phyloP scores from a whole-genome alignment of 2,329 filamentous ascomycete genomes.

The Gnomoniopsis sp. region DNA sequence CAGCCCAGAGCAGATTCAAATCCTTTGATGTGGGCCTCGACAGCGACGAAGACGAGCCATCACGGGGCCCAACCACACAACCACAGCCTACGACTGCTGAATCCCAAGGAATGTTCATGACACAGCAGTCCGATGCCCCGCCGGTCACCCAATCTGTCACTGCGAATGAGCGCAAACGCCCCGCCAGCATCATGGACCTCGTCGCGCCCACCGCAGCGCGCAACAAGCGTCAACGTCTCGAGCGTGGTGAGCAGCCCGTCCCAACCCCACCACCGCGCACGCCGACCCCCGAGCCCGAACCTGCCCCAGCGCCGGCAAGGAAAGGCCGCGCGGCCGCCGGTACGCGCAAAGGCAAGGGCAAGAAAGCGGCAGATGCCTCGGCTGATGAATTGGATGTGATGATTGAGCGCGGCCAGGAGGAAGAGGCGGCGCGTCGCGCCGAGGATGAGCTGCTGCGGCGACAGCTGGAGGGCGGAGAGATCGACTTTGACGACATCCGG shows the following conservation, averaged over 20 bases:
- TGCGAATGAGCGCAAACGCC: slow-evolving; percentile 42
- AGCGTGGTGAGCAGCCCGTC: slow-evolving; percentile 48
- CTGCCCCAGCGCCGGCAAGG: slow-evolving; percentile 18
- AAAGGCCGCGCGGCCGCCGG: slow-evolving; percentile 35
- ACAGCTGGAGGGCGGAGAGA: slow-evolving; percentile 53
- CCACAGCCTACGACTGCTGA: slow-evolving; percentile 1
- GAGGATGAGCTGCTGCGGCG: slow-evolving; percentile 50
- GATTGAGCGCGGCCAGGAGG: slow-evolving; percentile 57
- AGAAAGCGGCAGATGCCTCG: slow-evolving; percentile 1
- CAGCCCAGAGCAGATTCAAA: slow-evolving; percentile 60
- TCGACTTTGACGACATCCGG: slow-evolving; percentile 71
- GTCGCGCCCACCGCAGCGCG: slow-evolving; percentile 74
- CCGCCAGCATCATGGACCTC: slow-evolving; percentile 60
- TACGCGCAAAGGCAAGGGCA: slow-evolving; percentile 26
- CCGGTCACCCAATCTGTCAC: slow-evolving; percentile 16
- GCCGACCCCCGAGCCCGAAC: slow-evolving; percentile 20
- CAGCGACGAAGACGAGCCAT: slow-evolving; percentile 36
- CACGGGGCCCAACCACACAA: neutral
- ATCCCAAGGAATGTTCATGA: slow-evolving; percentile 53
- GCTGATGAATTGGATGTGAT: slow-evolving; percentile 63
- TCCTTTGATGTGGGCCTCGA: slow-evolving; percentile 58
- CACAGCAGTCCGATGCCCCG: slow-evolving; percentile 38
- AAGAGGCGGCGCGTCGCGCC: slow-evolving; percentile 58
- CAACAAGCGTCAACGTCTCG: slow-evolving; percentile 74
- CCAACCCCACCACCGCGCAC: slow-evolving; percentile 29